Evolutionary conservation across 2,329 filamentous ascomycete species (phyloP).

Genomic region (Hymenoscyphus scutula): DNA sequence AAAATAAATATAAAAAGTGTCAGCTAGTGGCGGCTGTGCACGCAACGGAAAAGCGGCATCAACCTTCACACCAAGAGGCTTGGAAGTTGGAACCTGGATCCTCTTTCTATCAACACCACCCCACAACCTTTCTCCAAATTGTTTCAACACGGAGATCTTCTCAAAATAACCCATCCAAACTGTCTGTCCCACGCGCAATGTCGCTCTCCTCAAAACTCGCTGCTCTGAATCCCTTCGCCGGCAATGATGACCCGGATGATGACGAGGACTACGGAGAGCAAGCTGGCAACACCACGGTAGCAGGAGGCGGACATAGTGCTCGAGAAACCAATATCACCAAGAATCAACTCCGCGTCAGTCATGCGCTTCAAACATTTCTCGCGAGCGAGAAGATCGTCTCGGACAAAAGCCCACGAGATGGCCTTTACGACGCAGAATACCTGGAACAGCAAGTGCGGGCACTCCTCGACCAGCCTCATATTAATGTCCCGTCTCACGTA

Average conservation of each 20-base stretch:
- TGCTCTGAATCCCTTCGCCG: conserved; percentile 9
- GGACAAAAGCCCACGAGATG: conserved; percentile 2
- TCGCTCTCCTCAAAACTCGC: conserved; percentile 5
- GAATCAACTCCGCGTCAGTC: conserved; percentile 57
- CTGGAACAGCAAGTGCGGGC: neutral
- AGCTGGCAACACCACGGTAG: conserved; percentile 12
- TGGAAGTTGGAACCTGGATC: too few relatives aligned
- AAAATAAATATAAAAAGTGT: too few relatives aligned
- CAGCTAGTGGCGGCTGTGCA: too few relatives aligned
- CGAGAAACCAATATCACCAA: conserved; percentile 44
- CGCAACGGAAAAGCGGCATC: too few relatives aligned
- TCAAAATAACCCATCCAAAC: neutral
- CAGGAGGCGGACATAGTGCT: conserved; percentile 25
- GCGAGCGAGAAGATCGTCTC: conserved; percentile 49
- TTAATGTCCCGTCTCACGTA: conserved; percentile 53
- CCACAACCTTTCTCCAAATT: neutral
- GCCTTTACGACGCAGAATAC: neutral
- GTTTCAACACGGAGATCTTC: neutral
- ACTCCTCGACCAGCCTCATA: conserved; percentile 44
- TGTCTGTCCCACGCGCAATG: neutral
- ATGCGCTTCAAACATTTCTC: conserved; percentile 55
- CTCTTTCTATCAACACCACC: neutral
- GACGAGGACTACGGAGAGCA: conserved; percentile 12
- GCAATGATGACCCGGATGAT: conserved; percentile 7
- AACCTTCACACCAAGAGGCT: too few relatives aligned